Conservation (phyloP, 2,329 filamentous ascomycete species). For the Ophiobolus disseminans region DNA sequence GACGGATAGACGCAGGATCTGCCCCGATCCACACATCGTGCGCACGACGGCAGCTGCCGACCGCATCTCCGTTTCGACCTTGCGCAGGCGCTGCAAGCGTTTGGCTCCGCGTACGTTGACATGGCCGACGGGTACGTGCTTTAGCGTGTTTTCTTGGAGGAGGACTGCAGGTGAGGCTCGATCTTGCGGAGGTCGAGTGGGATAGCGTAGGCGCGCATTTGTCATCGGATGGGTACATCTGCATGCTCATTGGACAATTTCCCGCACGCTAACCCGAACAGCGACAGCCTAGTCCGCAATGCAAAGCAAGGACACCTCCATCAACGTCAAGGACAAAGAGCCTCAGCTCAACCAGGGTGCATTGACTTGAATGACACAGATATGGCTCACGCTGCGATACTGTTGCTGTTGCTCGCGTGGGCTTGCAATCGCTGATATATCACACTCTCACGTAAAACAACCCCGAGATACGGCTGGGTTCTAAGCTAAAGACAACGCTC, state of each 20-base stretch:
- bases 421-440: too few species aligned
- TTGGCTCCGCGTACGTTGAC: constrained; percentile 3
- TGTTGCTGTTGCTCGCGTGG: too few species aligned
- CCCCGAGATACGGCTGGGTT: too few species aligned
- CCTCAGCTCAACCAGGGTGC: neutral
- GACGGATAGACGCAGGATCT: constrained; percentile 12
- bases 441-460: too few species aligned
- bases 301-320: neutral
- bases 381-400: too few species aligned
- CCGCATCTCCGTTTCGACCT: constrained; percentile 15
- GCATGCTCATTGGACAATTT: constrained; percentile 1
- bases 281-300: constrained; percentile 9
- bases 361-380: neutral
- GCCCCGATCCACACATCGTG: constrained; percentile 15
- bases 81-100: constrained; percentile 8
- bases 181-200: constrained; percentile 4
- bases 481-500: too few species aligned
- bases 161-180: too few species aligned
- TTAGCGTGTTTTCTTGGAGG: neutral
- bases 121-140: neutral
- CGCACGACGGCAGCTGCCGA: constrained; percentile 10
- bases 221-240: constrained; percentile 1
- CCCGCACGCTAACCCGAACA: constrained; percentile 12
- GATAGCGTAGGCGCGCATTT: constrained; percentile 5
- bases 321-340: neutral